phyloP scores from a whole-genome alignment of 257 asterid genomes.

The Parsonsia alboflavescens region DNA sequence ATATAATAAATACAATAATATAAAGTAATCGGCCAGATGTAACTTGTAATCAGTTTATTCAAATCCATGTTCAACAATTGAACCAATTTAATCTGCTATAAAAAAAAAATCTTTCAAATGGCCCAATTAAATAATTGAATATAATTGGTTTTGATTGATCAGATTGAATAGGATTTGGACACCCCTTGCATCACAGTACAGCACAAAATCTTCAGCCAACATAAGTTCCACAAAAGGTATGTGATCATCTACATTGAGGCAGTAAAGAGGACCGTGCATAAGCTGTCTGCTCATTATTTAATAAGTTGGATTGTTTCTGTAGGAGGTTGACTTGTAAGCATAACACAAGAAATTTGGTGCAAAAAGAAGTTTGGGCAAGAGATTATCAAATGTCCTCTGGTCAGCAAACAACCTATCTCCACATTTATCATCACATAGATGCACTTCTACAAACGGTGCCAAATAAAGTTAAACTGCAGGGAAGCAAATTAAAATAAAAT shows the following conservation, averaged over 20 bases:
- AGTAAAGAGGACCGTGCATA: not conserved
- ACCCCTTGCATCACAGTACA: too few species aligned
- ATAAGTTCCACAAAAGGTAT: not conserved
- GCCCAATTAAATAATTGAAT: too few species aligned
- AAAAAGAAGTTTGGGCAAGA: not conserved
- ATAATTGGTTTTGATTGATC: too few species aligned
- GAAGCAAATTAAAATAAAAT: conserved; percentile 16
- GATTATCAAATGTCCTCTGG: conserved; percentile 16
- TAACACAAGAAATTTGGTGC: not conserved
- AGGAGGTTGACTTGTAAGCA: not conserved
- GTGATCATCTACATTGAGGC: not conserved
- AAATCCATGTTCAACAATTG: too few species aligned
- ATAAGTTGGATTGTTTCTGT: not conserved
- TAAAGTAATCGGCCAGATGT: too few species aligned
- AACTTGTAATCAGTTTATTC: too few species aligned
- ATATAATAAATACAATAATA: too few species aligned
- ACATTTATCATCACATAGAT: conserved; percentile 26
- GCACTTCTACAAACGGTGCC: conserved; percentile 38
- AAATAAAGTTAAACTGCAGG: conserved; percentile 18
- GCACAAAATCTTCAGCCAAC: not conserved
- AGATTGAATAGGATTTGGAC: too few species aligned
- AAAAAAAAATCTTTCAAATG: too few species aligned
- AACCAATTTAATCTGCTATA: too few species aligned
- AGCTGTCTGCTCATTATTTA: not conserved
- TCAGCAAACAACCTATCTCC: conserved; percentile 38